Evolutionary conservation across 345 rosid genomes (phyloP), one percentile per base, ranked within the genome.

Genomic region (Schrenkiella parvula): DNA sequence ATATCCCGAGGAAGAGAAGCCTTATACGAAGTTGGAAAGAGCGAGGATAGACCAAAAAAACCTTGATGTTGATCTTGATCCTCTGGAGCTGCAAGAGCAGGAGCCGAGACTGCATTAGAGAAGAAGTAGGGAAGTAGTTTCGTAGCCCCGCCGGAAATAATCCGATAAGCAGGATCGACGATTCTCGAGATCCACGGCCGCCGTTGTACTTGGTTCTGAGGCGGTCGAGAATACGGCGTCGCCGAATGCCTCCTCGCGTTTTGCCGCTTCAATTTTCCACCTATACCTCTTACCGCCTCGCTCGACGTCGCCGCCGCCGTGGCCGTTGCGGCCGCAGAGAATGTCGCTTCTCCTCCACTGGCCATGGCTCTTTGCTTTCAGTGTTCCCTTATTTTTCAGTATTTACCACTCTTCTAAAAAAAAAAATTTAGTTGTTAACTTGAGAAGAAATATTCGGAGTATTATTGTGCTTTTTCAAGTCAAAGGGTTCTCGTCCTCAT

Each of bases 131-230:
- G 95, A 23, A 92, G 76, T 21, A 92, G 46, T 28, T 70, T 80
- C 39, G 83, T 82, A 72, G 92, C 95, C 43, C 98, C 92, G 66
- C 84, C 82, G 46, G 87, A 64, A 10, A 92, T 77, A 28, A 90
- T 80, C 63, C 89, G 91, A 77, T 60, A 79, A 70, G 95, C 98
- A 29, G 98, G 98, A 76, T 90, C 85, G 57, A 92, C 87, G 63
- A 92, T 83, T 86, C 77, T 90, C 56, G 90, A 88, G 60, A 90
- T 78, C 88, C 95, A 87, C 7, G 86, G 81, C 58, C 84, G 58
- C 31, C 83, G 81, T 64, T 73, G 82, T 25, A 74, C 22, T 46
- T 77, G 82, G 63, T 60, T 79, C 48, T 78, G 83, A 28, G 70
- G 83, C 6, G 89, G 89, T 9, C 92, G 87, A 29, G 89, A 65